Percentiles rank a stretch among this genome's conserved stretches.
phyloP scores from a whole-genome alignment of 1,284 basidiomycete genomes.

The Inonotus obliquus region DNA sequence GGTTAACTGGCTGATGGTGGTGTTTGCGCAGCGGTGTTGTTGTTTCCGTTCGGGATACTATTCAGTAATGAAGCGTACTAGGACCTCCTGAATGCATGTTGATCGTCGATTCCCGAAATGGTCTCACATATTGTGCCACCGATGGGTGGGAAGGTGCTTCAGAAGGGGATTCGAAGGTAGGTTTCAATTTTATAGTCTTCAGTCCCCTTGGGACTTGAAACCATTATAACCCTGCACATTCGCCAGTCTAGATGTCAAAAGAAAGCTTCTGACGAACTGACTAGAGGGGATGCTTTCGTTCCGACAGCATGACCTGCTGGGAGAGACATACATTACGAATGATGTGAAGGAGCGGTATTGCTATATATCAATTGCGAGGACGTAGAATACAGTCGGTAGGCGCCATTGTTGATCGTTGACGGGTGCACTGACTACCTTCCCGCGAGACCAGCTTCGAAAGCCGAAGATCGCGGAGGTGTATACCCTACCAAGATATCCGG shows the following conservation, averaged over 20 bases:
- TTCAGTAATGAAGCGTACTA: constrained; percentile 40
- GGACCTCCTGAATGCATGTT: constrained; percentile 73
- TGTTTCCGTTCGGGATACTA: constrained; percentile 68
- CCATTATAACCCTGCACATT: too few relatives aligned
- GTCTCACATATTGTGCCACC: constrained; percentile 91
- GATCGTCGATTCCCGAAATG: constrained; percentile 88
- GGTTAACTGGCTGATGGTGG: constrained; percentile 14
- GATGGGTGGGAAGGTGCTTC: constrained; percentile 67
- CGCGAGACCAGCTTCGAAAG: constrained; percentile 40
- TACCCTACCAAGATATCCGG: constrained; percentile 83
- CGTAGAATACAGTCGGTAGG: constrained; percentile 77
- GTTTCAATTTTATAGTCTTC: too few relatives aligned
- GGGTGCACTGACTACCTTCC: constrained; percentile 5
- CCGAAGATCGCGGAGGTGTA: constrained; percentile 81
- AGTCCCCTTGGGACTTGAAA: too few relatives aligned
- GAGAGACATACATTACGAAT: constrained; percentile 91
- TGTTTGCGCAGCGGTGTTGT: constrained; percentile 60
- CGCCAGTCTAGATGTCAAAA: constrained; percentile 90
- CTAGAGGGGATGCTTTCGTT: constrained; percentile 92
- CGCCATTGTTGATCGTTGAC: constrained; percentile 18
- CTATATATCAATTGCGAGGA: constrained; percentile 84
- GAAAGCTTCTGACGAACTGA: constrained; percentile 92
- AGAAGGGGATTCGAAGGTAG: constrained; percentile 79
- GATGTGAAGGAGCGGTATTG: constrained; percentile 85
- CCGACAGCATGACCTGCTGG: constrained; percentile 96